These are phyloP conservation scores for Hyphodiscus sp. DNA, from an alignment of 2,329 filamentous ascomycete genomes.

Conservation along the genomic window DNA sequence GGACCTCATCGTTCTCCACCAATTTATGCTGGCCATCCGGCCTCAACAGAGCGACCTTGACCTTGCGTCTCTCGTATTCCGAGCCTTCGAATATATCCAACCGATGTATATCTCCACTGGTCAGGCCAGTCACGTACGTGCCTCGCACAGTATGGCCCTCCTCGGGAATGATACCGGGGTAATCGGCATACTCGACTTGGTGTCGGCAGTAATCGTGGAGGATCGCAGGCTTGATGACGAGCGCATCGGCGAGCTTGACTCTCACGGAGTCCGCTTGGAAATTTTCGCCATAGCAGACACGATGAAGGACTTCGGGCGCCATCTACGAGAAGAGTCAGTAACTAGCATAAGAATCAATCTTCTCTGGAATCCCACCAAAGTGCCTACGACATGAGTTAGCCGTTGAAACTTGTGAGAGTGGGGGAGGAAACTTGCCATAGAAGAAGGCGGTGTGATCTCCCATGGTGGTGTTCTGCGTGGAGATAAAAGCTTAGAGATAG, in stretches of 20 bases:
- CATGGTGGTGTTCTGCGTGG: background rate
- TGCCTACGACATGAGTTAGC: background rate
- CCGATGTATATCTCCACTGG: constrained; percentile 64
- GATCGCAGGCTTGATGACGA: constrained; percentile 66
- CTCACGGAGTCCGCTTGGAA: constrained; percentile 35
- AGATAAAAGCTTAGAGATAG: background rate
- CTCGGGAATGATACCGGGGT: constrained; percentile 66
- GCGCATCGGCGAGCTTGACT: constrained; percentile 25
- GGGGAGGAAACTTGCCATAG: constrained; percentile 40
- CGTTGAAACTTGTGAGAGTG: background rate
- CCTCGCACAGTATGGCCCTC: constrained; percentile 58
- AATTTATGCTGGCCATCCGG: constrained; percentile 31
- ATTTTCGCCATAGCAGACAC: constrained; percentile 58
- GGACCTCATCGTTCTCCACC: constrained; percentile 21
- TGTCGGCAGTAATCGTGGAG: constrained; percentile 64
- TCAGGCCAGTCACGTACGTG: constrained; percentile 69
- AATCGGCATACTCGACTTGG: constrained; percentile 64
- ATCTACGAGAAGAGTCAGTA: constrained; percentile 43
- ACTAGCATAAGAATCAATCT: background rate
- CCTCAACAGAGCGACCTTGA: constrained; percentile 17
- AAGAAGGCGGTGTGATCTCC: constrained; percentile 43
- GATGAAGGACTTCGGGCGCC: constrained; percentile 76
- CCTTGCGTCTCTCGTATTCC: constrained; percentile 57
- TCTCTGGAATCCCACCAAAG: background rate
- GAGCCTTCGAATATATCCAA: constrained; percentile 76